A percentile compares a stretch with the other conserved stretches of the same genome.
phyloP scores from a whole-genome alignment of 2,329 filamentous ascomycete species.

The Pseudogymnoascus sp. region DNA sequence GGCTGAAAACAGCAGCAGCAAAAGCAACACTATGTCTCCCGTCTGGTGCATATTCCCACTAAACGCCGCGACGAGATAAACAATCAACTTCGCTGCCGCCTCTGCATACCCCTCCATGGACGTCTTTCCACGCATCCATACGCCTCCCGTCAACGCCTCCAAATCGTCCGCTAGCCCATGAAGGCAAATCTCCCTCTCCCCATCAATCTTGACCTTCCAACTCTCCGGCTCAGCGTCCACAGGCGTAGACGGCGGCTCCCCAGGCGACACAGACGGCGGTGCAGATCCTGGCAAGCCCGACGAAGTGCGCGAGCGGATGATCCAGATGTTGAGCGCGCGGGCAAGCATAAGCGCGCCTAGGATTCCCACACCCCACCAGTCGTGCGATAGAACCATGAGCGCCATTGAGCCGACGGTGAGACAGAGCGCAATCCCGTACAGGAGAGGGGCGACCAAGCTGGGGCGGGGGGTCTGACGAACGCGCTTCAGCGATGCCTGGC shows the following conservation, averaged over 20 bases:
- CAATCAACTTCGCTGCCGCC: conserved; percentile 46
- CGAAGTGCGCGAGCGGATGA: conserved; percentile 43
- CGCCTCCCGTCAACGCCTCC: conserved; percentile 48
- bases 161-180: conserved; percentile 47
- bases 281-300: conserved; percentile 14
- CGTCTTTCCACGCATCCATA: conserved; percentile 47
- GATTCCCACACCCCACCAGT: conserved; percentile 44
- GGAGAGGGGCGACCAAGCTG: conserved; percentile 36
- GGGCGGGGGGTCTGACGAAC: background rate
- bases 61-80: conserved; percentile 48
- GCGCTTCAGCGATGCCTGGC: background rate
- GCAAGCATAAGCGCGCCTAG: conserved; percentile 43
- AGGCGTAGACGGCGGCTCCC: background rate
- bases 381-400: conserved; percentile 39
- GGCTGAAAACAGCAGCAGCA: conserved; percentile 43
- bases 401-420: conserved; percentile 38
- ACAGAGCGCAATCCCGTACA: conserved; percentile 41
- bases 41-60: conserved; percentile 47
- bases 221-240: background rate
- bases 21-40: conserved; percentile 43
- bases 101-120: conserved; percentile 43
- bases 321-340: conserved; percentile 47
- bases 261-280: background rate
- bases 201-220: conserved; percentile 39
- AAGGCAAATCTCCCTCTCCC: conserved; percentile 43